Base-by-base conservation (phyloP, 2,329 filamentous ascomycete species). In the Acephala macrosclerotiorum region DNA sequence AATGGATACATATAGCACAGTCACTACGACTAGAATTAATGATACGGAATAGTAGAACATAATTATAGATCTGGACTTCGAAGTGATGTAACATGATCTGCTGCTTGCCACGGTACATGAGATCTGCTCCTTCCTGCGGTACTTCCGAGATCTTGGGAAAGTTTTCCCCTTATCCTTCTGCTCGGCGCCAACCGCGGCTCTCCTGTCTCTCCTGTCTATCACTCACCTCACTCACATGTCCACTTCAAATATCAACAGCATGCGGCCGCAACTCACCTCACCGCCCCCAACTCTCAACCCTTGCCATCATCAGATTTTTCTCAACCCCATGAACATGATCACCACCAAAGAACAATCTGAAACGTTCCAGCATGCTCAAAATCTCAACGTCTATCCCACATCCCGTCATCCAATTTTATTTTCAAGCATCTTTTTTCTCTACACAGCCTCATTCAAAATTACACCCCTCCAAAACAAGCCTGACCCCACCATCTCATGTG, bases 21-120 rank as follows among this genome's bases (percentile, higher is more conserved):
- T 61, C 59, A 3, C 29, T 61, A 61, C 47, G 59, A 53, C 59
- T 53, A 53, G 45, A 61, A 49, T 42, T 61, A 61, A 61, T 61
- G 58, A 53, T 49, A 45, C 20, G 38, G 29, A 36, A 36, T 18
- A 40, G 26, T 61, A 38, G 29, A 61, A 47, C 25, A 42, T 29
- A 47, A 59, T 33, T 9, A 33, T 33, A 9, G 9, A 5, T 33
- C 29, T 33, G 29, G 29, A 33, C 29, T 33, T 33, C 9, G 9
- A 33, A 5, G 29, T 33, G 29, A 33, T 33, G 29, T 33, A 9
- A 33, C 4, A 33, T 9, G 29, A 33, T 33, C 29, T 33, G 29
- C 29, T 33, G 4, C 9, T 33, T 33, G 4, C 29, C 9, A 33
- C 4, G 29, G 29, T 33, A 33, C 29, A 5, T 33, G 20, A 36